These are phyloP conservation scores for Catharanthus roseus DNA, from an alignment of 257 asterid genomes.

Conservation along the genomic window DNA sequence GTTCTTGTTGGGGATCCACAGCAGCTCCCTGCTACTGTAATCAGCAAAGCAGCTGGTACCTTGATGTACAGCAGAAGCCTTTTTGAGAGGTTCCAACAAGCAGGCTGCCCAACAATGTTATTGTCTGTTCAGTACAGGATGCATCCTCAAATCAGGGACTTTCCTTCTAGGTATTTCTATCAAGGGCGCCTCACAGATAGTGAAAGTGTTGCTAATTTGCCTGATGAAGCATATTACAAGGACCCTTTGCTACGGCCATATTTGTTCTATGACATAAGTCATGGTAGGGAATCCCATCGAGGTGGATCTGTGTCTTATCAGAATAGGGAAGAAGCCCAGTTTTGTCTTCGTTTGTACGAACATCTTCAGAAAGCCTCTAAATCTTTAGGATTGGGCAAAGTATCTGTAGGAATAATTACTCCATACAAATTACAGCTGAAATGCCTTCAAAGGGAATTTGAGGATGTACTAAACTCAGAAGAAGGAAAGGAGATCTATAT, in stretches of 20 bases:
- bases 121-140: conserved; percentile 94
- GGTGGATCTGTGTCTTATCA: conserved; percentile 95
- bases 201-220: conserved; percentile 67
- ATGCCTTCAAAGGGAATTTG: conserved; percentile 95
- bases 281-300: conserved; percentile 95
- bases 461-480: conserved; percentile 74
- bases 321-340: conserved; percentile 88
- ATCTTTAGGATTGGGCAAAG: conserved; percentile 62
- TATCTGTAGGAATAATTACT: conserved; percentile 90
- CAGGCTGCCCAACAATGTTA: conserved; percentile 98
- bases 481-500: conserved; percentile 94
- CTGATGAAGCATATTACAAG: conserved; percentile 78
- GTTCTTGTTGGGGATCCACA: conserved; percentile 99
- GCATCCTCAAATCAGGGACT: conserved; percentile 96
- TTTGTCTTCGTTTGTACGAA: conserved; percentile 88
- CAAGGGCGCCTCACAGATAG: conserved; percentile 98
- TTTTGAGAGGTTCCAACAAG: conserved; percentile 96
- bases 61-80: conserved; percentile 95
- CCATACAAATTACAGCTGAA: conserved; percentile 95
- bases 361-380: conserved; percentile 73
- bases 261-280: conserved; percentile 69
- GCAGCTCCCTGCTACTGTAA: conserved; percentile 98
- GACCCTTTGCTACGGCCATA: conserved; percentile 81
- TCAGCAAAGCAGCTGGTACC: conserved; percentile 98
- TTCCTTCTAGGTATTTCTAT: conserved; percentile 92